Evolutionary conservation across 169 alveolate genomes (phyloP).

Genomic region (Neospora caninum): DNA sequence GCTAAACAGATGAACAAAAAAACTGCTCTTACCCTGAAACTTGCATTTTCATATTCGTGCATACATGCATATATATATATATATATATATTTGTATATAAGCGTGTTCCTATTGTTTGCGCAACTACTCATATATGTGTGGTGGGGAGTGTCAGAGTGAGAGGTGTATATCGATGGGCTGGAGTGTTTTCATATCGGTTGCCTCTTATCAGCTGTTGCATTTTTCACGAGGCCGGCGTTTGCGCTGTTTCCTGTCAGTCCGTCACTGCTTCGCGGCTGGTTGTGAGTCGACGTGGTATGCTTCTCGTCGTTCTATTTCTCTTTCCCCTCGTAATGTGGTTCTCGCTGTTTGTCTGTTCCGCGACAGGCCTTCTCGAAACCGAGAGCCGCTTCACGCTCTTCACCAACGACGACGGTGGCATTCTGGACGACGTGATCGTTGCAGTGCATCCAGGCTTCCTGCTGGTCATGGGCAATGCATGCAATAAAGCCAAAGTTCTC

Average conservation of each 20-base stretch:
- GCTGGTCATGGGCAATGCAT: background rate
- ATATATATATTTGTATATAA: too few relatives aligned
- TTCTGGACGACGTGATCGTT: slow-evolving; percentile 15
- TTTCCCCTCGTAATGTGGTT: background rate
- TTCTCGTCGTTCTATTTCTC: background rate
- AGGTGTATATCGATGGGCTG: too few relatives aligned
- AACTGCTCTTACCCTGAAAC: too few relatives aligned
- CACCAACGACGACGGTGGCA: slow-evolving; percentile 1
- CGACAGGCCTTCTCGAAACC: background rate
- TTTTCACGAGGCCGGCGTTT: background rate
- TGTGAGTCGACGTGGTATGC: background rate
- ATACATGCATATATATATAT: too few relatives aligned
- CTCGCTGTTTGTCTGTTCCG: background rate
- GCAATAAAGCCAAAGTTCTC: background rate
- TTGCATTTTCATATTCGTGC: too few relatives aligned
- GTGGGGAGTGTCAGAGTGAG: too few relatives aligned
- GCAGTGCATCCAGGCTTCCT: background rate
- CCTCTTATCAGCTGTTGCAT: too few relatives aligned
- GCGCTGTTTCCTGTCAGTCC: background rate
- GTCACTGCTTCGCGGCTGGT: background rate
- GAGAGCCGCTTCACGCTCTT: slow-evolving; percentile 24
- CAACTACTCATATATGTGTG: too few relatives aligned
- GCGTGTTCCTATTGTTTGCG: too few relatives aligned
- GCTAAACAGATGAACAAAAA: too few relatives aligned
- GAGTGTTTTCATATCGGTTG: too few relatives aligned